Conservation (phyloP, 768 basidiomycete species). For the Pholiota conissans region DNA sequence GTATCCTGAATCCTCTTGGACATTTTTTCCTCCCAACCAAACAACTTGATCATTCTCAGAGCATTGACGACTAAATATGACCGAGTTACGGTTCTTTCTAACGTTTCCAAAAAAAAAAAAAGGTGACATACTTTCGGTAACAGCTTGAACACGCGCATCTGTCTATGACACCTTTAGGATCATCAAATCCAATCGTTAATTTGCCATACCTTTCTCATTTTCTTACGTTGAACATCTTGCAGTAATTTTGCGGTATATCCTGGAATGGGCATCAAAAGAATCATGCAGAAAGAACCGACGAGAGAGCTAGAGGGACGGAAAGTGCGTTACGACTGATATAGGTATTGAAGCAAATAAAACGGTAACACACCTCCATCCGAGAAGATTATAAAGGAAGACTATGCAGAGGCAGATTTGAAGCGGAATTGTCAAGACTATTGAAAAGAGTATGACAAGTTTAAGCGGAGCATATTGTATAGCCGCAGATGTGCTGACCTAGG, state of each 20-base stretch:
- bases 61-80: conserved; percentile 44
- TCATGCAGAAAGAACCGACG: conserved; percentile 52
- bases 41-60: conserved; percentile 69
- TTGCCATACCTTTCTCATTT: conserved; percentile 42
- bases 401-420: conserved; percentile 14
- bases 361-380: conserved; percentile 20
- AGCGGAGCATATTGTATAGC: too few relatives aligned
- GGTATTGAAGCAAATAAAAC: background rate
- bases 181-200: background rate
- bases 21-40: conserved; percentile 65
- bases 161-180: conserved; percentile 15
- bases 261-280: conserved; percentile 58
- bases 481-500: background rate
- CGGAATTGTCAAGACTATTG: conserved; percentile 12
- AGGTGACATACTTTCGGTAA: conserved; percentile 50
- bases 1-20: conserved; percentile 49
- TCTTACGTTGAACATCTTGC: conserved; percentile 44
- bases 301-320: conserved; percentile 36
- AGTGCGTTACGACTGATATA: too few relatives aligned
- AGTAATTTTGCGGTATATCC: conserved; percentile 52
- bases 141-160: conserved; percentile 60
- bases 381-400: conserved; percentile 15
- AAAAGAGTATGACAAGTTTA: too few relatives aligned
- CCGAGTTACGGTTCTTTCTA: background rate
- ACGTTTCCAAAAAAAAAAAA: background rate